Percentiles rank a stretch among this genome's conserved stretches.
phyloP scores from a whole-genome alignment of 176 grass and related monocot genomes.

The Carex cristatella region DNA sequence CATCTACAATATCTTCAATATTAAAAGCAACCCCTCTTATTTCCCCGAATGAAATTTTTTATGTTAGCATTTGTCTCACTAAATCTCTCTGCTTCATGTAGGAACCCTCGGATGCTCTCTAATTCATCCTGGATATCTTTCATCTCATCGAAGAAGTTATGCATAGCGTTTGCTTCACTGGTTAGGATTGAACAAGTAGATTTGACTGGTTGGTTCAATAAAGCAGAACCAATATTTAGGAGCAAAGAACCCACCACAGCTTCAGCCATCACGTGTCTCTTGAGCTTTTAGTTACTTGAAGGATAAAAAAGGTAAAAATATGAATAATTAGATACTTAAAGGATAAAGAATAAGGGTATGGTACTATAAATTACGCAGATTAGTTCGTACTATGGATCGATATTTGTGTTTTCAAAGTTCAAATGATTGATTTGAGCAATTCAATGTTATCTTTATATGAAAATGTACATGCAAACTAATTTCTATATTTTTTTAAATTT shows the following conservation, averaged over 20 bases:
- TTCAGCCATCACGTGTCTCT: neutral
- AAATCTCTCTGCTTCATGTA: neutral
- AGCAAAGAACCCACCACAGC: neutral
- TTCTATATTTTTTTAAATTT: too few species aligned
- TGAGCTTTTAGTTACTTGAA: too few species aligned
- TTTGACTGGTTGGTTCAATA: neutral
- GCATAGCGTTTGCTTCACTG: neutral
- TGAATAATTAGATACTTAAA: too few species aligned
- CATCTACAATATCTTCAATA: neutral
- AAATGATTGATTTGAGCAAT: too few species aligned
- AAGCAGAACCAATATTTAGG: neutral
- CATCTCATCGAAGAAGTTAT: neutral
- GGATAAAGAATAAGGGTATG: too few species aligned
- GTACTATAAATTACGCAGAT: too few species aligned
- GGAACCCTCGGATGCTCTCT: neutral
- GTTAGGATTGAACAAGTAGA: neutral
- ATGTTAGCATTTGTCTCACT: neutral
- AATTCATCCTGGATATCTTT: neutral
- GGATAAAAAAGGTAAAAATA: too few species aligned
- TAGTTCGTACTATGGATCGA: too few species aligned
- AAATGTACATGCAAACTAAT: too few species aligned
- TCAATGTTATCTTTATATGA: too few species aligned
- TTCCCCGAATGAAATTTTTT: neutral
- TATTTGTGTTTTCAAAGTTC: too few species aligned
- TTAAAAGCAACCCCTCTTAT: neutral